phyloP scores from a whole-genome alignment of 23 red algal genomes.

The Gracilaria caudata region DNA sequence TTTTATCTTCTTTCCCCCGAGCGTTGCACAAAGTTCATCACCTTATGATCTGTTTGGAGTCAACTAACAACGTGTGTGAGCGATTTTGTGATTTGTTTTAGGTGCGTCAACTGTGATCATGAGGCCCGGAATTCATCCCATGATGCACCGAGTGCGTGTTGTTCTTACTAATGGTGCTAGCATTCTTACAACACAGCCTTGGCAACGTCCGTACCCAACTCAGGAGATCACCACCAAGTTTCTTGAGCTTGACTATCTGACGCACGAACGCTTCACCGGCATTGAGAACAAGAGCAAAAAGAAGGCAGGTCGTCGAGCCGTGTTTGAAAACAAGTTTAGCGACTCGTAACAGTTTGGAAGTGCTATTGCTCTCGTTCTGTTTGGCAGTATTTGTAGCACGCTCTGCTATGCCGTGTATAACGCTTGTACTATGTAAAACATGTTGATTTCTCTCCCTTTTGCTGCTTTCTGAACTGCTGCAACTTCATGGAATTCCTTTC shows the following conservation, averaged over 20 bases:
- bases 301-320: slow-evolving; percentile 39
- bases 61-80: background rate
- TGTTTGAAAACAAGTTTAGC: slow-evolving; percentile 66
- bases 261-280: slow-evolving; percentile 48
- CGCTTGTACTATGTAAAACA: background rate
- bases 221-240: slow-evolving; percentile 56
- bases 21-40: slow-evolving; percentile 9
- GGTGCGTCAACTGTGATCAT: background rate
- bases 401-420: background rate
- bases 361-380: background rate
- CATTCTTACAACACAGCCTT: slow-evolving; percentile 28
- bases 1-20: slow-evolving; percentile 47
- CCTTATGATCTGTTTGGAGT: background rate
- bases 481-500: too few relatives aligned
- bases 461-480: too few relatives aligned
- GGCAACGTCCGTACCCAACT: slow-evolving; percentile 61
- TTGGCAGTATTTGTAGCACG: background rate
- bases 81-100: background rate
- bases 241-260: slow-evolving; percentile 59
- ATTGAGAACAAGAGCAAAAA: slow-evolving; percentile 16
- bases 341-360: background rate
- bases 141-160: slow-evolving; percentile 62
- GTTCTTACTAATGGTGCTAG: slow-evolving; percentile 71
- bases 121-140: slow-evolving; percentile 67
- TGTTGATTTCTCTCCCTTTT: background rate